Base-by-base conservation (phyloP, 768 basidiomycete species). In the Polyporus arcularius region DNA sequence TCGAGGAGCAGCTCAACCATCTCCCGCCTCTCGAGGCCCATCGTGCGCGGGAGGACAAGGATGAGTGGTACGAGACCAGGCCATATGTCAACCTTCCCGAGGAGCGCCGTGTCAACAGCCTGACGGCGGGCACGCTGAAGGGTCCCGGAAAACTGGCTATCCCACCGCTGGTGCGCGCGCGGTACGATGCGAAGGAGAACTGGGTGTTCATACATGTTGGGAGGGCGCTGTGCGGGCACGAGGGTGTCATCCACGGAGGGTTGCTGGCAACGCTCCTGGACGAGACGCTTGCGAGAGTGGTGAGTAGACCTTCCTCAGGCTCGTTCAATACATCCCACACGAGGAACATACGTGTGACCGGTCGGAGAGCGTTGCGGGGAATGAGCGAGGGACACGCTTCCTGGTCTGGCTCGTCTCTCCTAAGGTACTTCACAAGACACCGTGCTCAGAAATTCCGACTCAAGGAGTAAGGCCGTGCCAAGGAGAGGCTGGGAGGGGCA, bases 241-340 rank as follows among this genome's bases (percentile, higher is more conserved):
- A 96, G 73, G 96, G 96, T 0, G 94, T 99, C 62, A 77, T 98
- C 3, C 96, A 99, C 67, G 96, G 96, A 0, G 96, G 96, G 1
- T 68, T 98, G 60, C 78, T 98, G 18, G 94, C 95, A 41, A 97
- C 94, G 2, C 73, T 98, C 16, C 72, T 97, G 57, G 96, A 99
- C 64, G 96, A 99, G 78, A 79, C 80, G 15, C 70, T 97, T 45
- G 88, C 88, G 57, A 78, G 96, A 61, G 89, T 85, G 67, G 96
- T 96, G 68, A 62, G 87, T 76, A 4, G 8, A 4, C 18, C 46
- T 47, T 26, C 21, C 21, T 47, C 18, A 18, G 7, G 43, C 18
- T n/a, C 43, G 7, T 21, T 46, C 12, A 9, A 21, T 8, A 30
- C 28, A 48, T 30, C 9, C 46, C 21, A 4, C 8, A 3, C 8